These are phyloP conservation scores for Aspergillus ostianus DNA, from an alignment of 495 filamentous ascomycete genomes.

Conservation along the genomic window DNA sequence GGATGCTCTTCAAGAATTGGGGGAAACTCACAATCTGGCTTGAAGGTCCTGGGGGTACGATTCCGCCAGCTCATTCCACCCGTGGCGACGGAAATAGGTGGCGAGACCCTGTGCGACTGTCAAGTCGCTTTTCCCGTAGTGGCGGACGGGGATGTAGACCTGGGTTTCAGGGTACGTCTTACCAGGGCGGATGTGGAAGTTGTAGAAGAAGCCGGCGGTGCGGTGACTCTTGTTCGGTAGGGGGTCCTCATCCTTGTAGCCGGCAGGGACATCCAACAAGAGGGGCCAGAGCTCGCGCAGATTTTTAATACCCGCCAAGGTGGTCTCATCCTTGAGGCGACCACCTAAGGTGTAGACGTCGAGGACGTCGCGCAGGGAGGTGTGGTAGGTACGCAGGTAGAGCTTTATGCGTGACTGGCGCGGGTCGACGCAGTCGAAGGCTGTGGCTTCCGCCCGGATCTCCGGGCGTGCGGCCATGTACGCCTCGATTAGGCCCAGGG, in stretches of 20 bases:
- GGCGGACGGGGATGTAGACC: not conserved
- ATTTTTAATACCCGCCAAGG: not conserved
- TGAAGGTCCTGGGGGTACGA: too few relatives aligned
- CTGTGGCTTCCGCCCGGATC: too few relatives aligned
- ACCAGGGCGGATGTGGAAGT: not conserved
- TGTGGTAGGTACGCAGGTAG: not conserved
- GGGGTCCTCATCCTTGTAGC: not conserved
- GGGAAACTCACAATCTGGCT: too few relatives aligned
- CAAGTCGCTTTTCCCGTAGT: not conserved
- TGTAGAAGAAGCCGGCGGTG: not conserved
- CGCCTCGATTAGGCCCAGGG: too few relatives aligned
- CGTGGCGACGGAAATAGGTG: not conserved
- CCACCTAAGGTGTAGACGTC: too few relatives aligned
- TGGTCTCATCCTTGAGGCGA: too few relatives aligned
- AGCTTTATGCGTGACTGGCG: not conserved
- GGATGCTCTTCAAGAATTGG: too few relatives aligned
- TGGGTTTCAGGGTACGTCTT: not conserved
- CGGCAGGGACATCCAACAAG: not conserved
- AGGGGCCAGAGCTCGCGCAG: not conserved
- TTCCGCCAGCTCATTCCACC: too few relatives aligned
- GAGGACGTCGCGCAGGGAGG: not conserved
- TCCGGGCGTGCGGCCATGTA: too few relatives aligned
- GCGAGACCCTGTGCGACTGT: not conserved
- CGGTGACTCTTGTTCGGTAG: not conserved
- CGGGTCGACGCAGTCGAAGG: conserved; percentile 3